Percentiles rank a stretch among this genome's conserved stretches.
Evolutionary conservation across 2,329 filamentous ascomycete species (phyloP).

Genomic region (Zymoseptoria ardabiliae): DNA sequence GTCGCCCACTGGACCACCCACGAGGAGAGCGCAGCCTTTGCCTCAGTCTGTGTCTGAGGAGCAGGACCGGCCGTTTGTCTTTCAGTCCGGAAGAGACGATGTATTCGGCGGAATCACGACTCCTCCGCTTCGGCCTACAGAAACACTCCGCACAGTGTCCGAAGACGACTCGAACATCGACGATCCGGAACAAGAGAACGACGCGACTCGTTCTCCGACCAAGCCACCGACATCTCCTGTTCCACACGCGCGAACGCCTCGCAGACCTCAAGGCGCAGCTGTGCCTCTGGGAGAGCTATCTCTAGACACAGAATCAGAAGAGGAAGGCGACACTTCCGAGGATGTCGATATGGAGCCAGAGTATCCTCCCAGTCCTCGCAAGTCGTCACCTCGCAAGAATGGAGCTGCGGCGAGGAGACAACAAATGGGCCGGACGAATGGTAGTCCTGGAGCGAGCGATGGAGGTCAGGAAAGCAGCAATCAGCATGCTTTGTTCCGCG

Average conservation of each 20-base stretch:
- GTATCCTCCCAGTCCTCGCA: constrained; percentile 31
- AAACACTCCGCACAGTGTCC: constrained; percentile 11
- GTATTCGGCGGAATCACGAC: constrained; percentile 10
- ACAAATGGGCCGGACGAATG: neutral
- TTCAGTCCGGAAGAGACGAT: constrained; percentile 18
- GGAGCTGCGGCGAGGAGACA: constrained; percentile 18
- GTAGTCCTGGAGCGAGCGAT: constrained; percentile 4
- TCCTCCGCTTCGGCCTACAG: constrained; percentile 1
- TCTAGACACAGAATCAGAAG: constrained; percentile 17
- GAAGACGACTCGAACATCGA: constrained; percentile 30
- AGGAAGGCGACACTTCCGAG: constrained; percentile 13
- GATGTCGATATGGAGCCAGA: constrained; percentile 27
- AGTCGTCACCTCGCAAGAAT: constrained; percentile 23
- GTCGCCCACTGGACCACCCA: constrained; percentile 20
- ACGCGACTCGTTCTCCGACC: constrained; percentile 36
- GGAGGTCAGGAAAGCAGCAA: constrained; percentile 17
- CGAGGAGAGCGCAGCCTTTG: constrained; percentile 9
- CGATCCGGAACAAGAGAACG: constrained; percentile 44
- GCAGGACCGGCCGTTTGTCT: constrained; percentile 18
- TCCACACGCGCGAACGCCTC: constrained; percentile 20
- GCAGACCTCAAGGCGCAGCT: constrained; percentile 23
- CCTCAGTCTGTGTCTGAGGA: constrained; percentile 1
- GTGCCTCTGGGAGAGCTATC: constrained; percentile 27
- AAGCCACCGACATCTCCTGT: constrained; percentile 28
- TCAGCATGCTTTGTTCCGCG: constrained; percentile 15